These are phyloP conservation scores for Panaeolus papilionaceus DNA, from an alignment of 768 basidiomycete genomes.

Conservation along the genomic window DNA sequence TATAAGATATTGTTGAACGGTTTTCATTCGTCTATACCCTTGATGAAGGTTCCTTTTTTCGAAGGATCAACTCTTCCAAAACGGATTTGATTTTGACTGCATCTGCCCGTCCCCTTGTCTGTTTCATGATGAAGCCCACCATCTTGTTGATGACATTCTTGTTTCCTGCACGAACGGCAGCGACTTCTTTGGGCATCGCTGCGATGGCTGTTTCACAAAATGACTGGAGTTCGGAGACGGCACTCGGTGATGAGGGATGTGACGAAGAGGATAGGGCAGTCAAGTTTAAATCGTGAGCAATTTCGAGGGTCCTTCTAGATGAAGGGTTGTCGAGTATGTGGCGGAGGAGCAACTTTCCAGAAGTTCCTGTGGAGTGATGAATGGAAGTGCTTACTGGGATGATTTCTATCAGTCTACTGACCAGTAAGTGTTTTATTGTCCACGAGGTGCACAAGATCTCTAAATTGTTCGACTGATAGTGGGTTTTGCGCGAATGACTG, in stretches of 20 bases:
- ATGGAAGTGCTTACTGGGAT: background rate
- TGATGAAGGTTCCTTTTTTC: slow-evolving; percentile 17
- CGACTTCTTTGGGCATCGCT: slow-evolving; percentile 69
- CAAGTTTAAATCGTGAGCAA: slow-evolving; percentile 47
- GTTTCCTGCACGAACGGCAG: slow-evolving; percentile 71
- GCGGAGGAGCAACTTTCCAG: slow-evolving; percentile 79
- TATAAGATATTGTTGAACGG: too few relatives aligned
- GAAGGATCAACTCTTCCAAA: slow-evolving; percentile 53
- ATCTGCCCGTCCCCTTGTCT: slow-evolving; percentile 80
- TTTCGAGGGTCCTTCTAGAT: slow-evolving; percentile 38
- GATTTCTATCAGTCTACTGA: slow-evolving; percentile 33
- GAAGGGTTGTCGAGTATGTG: slow-evolving; percentile 63
- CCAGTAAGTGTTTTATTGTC: slow-evolving; percentile 72
- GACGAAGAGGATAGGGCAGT: slow-evolving; percentile 44
- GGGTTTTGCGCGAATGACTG: slow-evolving; percentile 63
- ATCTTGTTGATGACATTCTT: slow-evolving; percentile 82
- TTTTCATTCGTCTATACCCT: background rate
- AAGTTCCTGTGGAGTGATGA: slow-evolving; percentile 57
- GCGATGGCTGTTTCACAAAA: slow-evolving; percentile 72
- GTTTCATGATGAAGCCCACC: slow-evolving; percentile 86
- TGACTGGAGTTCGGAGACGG: slow-evolving; percentile 43
- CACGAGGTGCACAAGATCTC: slow-evolving; percentile 80
- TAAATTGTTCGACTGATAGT: slow-evolving; percentile 68
- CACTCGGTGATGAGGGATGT: slow-evolving; percentile 36
- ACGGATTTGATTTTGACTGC: slow-evolving; percentile 60